Percentiles rank a stretch among this genome's conserved stretches.
Evolutionary conservation across 495 filamentous ascomycete species (phyloP).

Genomic region (Penicillium samsonianum): DNA sequence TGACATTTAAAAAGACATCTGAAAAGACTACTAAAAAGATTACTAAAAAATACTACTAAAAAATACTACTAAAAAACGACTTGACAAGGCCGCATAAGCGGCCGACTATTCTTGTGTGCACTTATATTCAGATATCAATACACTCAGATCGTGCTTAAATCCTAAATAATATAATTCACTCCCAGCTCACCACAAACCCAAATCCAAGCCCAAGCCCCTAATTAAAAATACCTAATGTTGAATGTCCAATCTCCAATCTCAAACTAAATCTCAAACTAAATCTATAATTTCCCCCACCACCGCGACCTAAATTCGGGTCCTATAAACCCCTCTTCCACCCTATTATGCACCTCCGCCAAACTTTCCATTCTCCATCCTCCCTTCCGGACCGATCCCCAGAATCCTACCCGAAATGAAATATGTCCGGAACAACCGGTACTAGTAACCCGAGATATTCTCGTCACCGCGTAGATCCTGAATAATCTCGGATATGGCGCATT

Average conservation of each 20-base stretch:
- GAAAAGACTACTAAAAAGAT: too few species aligned
- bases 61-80: too few species aligned
- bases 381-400: neutral
- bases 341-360: neutral
- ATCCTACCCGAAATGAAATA: neutral
- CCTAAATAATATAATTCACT: neutral
- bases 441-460: conserved; percentile 9
- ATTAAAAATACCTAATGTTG: too few species aligned
- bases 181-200: too few species aligned
- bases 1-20: too few species aligned
- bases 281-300: neutral
- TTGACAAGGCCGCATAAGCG: too few species aligned
- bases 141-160: neutral
- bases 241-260: too few species aligned
- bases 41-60: too few species aligned
- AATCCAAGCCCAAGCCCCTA: too few species aligned
- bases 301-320: neutral
- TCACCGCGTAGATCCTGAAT: neutral
- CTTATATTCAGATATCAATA: neutral
- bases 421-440: conserved; percentile 1
- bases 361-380: neutral
- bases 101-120: too few species aligned
- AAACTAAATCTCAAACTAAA: neutral
- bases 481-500: neutral
- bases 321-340: neutral